A percentile compares a stretch with the other conserved stretches of the same genome.
Evolutionary conservation across 768 basidiomycete species (phyloP).

Genomic region (Strobilomyces echinocephalus): DNA sequence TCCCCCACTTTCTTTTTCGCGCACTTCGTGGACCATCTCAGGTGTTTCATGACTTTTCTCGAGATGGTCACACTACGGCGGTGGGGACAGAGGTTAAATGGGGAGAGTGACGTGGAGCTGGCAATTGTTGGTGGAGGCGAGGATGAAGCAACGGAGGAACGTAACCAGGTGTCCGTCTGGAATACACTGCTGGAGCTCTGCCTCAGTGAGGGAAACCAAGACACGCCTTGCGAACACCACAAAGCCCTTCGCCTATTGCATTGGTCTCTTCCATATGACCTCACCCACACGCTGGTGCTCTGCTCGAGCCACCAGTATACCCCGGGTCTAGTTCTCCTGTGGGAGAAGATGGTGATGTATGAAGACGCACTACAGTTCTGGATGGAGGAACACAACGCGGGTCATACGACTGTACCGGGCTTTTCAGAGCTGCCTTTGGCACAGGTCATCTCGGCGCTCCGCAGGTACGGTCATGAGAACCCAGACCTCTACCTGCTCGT

Average conservation of each 20-base stretch:
- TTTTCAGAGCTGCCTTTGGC: constrained; percentile 34
- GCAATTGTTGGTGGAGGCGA: constrained; percentile 19
- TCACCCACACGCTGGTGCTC: constrained; percentile 89
- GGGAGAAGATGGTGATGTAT: constrained; percentile 94
- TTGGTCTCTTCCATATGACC: constrained; percentile 72
- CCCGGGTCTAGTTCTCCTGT: constrained; percentile 79
- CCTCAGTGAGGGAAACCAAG: constrained; percentile 44
- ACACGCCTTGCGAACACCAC: constrained; percentile 17
- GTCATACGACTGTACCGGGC: neutral
- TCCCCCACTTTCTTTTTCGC: constrained; percentile 88
- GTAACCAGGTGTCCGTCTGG: constrained; percentile 85
- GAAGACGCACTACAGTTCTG: constrained; percentile 92
- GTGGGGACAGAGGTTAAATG: constrained; percentile 73
- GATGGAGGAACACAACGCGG: constrained; percentile 62
- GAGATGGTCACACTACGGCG: constrained; percentile 77
- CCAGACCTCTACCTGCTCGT: constrained; percentile 84
- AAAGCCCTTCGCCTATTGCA: constrained; percentile 75
- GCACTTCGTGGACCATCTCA: constrained; percentile 87
- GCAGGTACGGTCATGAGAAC: constrained; percentile 65
- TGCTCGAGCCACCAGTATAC: constrained; percentile 84
- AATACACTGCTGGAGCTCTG: constrained; percentile 95
- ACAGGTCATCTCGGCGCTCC: constrained; percentile 66
- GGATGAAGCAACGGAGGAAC: constrained; percentile 50
- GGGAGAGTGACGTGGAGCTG: constrained; percentile 10
- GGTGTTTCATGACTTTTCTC: constrained; percentile 79